Evolutionary conservation across 371 early-diverging fungal genomes (phyloP).

Genomic region (Actinomortierella wolfii): DNA sequence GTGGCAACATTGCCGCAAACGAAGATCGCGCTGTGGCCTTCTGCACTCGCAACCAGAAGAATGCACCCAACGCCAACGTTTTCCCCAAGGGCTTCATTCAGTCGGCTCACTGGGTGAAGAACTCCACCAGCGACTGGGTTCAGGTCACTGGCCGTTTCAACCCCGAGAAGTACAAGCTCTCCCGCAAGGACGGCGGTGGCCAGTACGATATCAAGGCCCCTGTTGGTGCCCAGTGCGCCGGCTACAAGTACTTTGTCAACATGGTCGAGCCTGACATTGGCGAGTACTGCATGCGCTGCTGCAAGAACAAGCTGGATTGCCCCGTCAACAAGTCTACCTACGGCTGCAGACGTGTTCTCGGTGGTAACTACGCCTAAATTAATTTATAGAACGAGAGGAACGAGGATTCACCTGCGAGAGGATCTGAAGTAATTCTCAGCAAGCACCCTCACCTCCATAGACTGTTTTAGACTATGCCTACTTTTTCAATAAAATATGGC

Average conservation of each 20-base stretch:
- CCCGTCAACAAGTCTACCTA: conserved; percentile 37
- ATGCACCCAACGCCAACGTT: conserved; percentile 46
- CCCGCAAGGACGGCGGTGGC: conserved; percentile 53
- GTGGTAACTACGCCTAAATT: conserved; percentile 28
- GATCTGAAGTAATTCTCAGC: too few relatives aligned
- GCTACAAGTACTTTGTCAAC: conserved; percentile 55
- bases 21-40: conserved; percentile 54
- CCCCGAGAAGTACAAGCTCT: conserved; percentile 48
- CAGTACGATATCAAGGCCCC: conserved; percentile 58
- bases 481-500: too few relatives aligned
- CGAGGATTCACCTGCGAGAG: too few relatives aligned
- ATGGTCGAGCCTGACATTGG: conserved; percentile 54
- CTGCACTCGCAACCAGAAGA: conserved; percentile 47
- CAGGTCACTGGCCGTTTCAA: conserved; percentile 62
- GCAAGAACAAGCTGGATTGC: conserved; percentile 49
- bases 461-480: too few relatives aligned
- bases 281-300: conserved; percentile 61
- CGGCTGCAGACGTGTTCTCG: conserved; percentile 33
- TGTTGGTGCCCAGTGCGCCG: conserved; percentile 52
- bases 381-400: too few relatives aligned
- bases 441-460: too few relatives aligned
- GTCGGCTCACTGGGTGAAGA: conserved; percentile 51
- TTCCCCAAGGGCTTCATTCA: conserved; percentile 51
- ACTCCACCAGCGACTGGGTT: conserved; percentile 48
- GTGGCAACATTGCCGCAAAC: conserved; percentile 51